A percentile compares a stretch with the other conserved stretches of the same genome.
Conservation (phyloP, 306 rosid genomes). For the Prunus padus region DNA sequence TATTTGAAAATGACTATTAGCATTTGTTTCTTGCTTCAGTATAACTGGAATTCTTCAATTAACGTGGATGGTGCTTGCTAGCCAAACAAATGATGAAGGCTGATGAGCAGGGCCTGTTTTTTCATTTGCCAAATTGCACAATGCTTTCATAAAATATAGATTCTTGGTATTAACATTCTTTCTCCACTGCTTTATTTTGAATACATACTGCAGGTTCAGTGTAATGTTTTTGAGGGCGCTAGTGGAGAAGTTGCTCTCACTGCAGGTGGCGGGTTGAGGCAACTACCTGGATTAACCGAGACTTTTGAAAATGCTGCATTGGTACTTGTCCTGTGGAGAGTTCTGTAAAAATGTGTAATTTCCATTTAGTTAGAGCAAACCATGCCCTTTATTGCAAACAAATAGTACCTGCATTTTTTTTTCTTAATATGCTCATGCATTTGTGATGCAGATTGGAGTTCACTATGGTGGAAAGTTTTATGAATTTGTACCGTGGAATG, state of each 20-base stretch:
- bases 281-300: slow-evolving; percentile 67
- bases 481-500: slow-evolving; percentile 95
- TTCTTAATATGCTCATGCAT: slow-evolving; percentile 4
- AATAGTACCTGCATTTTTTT: slow-evolving; percentile 11
- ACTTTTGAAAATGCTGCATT: slow-evolving; percentile 83
- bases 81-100: neutral
- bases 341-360: slow-evolving; percentile 10
- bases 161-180: slow-evolving; percentile 3
- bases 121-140: neutral
- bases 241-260: slow-evolving; percentile 82
- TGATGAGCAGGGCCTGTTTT: neutral
- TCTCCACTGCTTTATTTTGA: slow-evolving; percentile 18
- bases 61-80: neutral
- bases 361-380: neutral
- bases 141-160: neutral
- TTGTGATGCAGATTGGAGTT: slow-evolving; percentile 71
- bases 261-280: slow-evolving; percentile 83
- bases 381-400: neutral
- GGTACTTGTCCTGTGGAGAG: slow-evolving; percentile 42
- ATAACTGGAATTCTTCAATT: neutral
- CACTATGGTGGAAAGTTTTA: slow-evolving; percentile 75
- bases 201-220: slow-evolving; percentile 62
- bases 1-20: slow-evolving; percentile 9
- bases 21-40: slow-evolving; percentile 11
- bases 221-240: slow-evolving; percentile 87